Percentiles rank a stretch among this genome's conserved stretches.
Evolutionary conservation across 2,329 filamentous ascomycete genomes (phyloP).

Genomic region (Colletotrichum sublineola): DNA sequence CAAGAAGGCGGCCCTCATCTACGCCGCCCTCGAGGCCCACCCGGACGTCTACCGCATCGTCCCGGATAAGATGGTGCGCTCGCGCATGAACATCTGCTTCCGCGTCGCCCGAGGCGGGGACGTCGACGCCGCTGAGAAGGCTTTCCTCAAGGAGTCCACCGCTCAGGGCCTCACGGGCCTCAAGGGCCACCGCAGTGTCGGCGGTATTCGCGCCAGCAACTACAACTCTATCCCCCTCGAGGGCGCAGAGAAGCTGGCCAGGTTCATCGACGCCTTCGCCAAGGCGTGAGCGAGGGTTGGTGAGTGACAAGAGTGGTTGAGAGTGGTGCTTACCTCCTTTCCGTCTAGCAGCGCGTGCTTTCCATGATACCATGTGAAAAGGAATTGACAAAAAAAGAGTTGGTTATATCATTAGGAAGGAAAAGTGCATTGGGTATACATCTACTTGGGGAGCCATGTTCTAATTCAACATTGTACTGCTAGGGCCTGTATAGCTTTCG

Average conservation of each 20-base stretch:
- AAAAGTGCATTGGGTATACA: constrained; percentile 18
- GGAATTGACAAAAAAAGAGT: not conserved
- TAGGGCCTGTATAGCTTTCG: not conserved
- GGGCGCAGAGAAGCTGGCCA: constrained; percentile 75
- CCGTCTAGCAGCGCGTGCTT: not conserved
- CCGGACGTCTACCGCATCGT: constrained; percentile 82
- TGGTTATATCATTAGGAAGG: not conserved
- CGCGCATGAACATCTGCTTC: constrained; percentile 97
- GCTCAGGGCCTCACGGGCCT: constrained; percentile 79
- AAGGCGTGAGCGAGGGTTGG: constrained; percentile 46
- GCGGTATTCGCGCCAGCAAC: constrained; percentile 87
- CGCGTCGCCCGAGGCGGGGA: constrained; percentile 72
- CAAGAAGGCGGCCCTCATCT: constrained; percentile 82
- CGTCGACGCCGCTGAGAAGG: constrained; percentile 79
- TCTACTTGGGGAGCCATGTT: constrained; percentile 19
- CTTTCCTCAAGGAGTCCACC: constrained; percentile 81
- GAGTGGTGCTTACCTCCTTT: not conserved
- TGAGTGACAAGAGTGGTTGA: not conserved
- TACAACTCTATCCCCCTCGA: constrained; percentile 86
- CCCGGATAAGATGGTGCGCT: constrained; percentile 80
- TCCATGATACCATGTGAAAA: constrained; percentile 36
- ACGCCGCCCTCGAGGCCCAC: constrained; percentile 80
- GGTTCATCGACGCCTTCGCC: constrained; percentile 71
- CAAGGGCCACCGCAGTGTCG: constrained; percentile 90
- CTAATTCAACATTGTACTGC: constrained; percentile 34